Base-by-base conservation (phyloP, 306 rosid genomes). In the Cucumis melo region DNA sequence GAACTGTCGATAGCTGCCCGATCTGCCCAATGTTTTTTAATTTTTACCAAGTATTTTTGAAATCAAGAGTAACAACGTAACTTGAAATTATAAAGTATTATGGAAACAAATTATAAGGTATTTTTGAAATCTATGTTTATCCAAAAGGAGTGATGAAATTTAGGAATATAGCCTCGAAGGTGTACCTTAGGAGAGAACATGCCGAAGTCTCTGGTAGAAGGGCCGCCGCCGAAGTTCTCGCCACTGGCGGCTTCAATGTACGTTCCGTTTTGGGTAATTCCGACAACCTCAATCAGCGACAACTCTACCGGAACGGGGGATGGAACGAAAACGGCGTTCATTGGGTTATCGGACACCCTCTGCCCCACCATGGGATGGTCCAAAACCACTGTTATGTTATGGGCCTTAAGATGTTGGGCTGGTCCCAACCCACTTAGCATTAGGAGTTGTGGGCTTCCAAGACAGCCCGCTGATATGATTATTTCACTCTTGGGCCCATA, bases 241-340 rank as follows among this genome's bases (percentile, higher is more conserved):
- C 98, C 98, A 3, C 96, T 84, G 32, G 93, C 93, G 7, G 98
- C 88, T 83, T 92, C 96, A 51, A 88, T 87, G 88, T 81, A 87
- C 78, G 85, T 79, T 62, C 88, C 88, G 9, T 65, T 77, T 21
- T 34, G 74, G 68, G 91, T 85, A 38, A 87, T 85, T 61, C 91
- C 91, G 5, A 87, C 91, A 1, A 87, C 88, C 68, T 87, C 80
- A 57, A 87, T 87, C 68, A 85, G 85, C 10, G 91, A 87, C 32
- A 87, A 79, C 83, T 87, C 91, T 0, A 83, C 87, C 6, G 88
- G 89, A 6, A 44, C 32, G 2, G 93, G 98, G n/a, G 98, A 90
- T 0, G 98, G 96, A 57, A 88, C 76, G 44, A 78, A 88, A 42
- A 91, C 21, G 17, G 91, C 87, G 13, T 88, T 91, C 96, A 91